A percentile compares a stretch with the other conserved stretches of the same genome.
Evolutionary conservation across 1,284 basidiomycete species (phyloP).

Genomic region (Apiotrichum veenhuisii): DNA sequence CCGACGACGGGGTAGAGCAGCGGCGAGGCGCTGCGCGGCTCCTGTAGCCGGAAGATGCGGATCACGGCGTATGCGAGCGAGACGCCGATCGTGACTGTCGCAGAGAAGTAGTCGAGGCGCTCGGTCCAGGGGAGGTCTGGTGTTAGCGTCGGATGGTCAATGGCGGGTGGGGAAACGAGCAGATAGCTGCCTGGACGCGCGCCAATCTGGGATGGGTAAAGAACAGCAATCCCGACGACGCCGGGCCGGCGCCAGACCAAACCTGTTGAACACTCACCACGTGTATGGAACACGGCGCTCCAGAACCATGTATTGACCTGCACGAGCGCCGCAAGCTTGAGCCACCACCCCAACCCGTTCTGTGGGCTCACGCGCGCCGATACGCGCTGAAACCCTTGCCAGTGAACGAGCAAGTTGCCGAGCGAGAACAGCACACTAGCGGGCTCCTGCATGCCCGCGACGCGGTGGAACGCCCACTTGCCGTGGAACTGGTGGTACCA

Average conservation of each 20-base stretch:
- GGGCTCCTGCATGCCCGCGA: constrained; percentile 87
- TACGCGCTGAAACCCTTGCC: constrained; percentile 57
- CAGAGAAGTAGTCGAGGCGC: constrained; percentile 91
- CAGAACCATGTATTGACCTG: constrained; percentile 92
- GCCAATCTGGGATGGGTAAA: no score
- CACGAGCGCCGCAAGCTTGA: constrained; percentile 64
- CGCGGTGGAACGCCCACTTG: constrained; percentile 93
- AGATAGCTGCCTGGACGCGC: no score
- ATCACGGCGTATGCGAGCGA: constrained; percentile 69
- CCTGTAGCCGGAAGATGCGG: constrained; percentile 66
- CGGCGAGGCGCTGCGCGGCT: constrained; percentile 22
- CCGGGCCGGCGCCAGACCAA: no score
- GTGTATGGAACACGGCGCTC: constrained; percentile 85
- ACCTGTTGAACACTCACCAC: constrained; percentile 72
- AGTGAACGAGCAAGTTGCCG: constrained; percentile 73
- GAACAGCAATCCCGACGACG: no score
- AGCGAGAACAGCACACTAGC: constrained; percentile 86
- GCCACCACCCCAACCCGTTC: constrained; percentile 70
- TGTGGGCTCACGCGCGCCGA: constrained; percentile 53
- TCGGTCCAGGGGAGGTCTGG: constrained; percentile 65
- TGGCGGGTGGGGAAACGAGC: no score
- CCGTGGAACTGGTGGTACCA: constrained; percentile 78
- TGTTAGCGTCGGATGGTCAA: background rate
- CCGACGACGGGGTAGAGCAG: constrained; percentile 24
- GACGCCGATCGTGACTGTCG: constrained; percentile 73